These are phyloP conservation scores for Dalechampia spathulata DNA, from an alignment of 441 rosid genomes.

Conservation along the genomic window DNA sequence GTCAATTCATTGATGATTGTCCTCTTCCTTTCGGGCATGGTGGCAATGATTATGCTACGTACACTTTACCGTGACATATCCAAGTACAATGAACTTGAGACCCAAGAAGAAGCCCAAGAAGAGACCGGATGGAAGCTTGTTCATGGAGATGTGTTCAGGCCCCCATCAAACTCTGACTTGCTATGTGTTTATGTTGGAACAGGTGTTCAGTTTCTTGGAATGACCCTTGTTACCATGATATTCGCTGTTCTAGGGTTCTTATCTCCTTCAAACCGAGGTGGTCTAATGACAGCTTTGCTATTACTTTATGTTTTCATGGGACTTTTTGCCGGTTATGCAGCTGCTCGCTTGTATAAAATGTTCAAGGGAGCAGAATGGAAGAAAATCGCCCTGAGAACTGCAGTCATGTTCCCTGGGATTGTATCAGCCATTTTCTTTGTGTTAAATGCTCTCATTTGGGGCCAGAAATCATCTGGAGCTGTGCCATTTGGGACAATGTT, in stretches of 20 bases:
- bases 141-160: conserved; percentile 89
- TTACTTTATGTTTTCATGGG: conserved; percentile 97
- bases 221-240: conserved; percentile 84
- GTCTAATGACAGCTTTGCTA: conserved; percentile 91
- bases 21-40: conserved; percentile 90
- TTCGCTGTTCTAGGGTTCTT: conserved; percentile 88
- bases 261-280: conserved; percentile 94
- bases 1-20: conserved; percentile 92
- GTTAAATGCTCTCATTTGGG: conserved; percentile 87
- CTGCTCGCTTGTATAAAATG: conserved; percentile 71
- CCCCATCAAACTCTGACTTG: conserved; percentile 64
- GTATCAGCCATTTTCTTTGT: conserved; percentile 68
- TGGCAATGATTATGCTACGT: conserved; percentile 90
- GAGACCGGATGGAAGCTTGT: conserved; percentile 96
- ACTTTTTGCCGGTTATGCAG: conserved; percentile 70
- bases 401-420: conserved; percentile 70
- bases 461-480: conserved; percentile 91
- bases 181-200: conserved; percentile 90
- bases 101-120: conserved; percentile 92
- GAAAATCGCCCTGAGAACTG: conserved; percentile 69
- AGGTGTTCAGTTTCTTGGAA: conserved; percentile 92
- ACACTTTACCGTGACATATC: conserved; percentile 92
- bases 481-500: conserved; percentile 97
- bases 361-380: conserved; percentile 89
- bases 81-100: conserved; percentile 84